Evolutionary conservation across 176 grass and related monocot genomes (phyloP), one percentile per base, ranked within the genome.

Genomic region (Musa itinerans): DNA sequence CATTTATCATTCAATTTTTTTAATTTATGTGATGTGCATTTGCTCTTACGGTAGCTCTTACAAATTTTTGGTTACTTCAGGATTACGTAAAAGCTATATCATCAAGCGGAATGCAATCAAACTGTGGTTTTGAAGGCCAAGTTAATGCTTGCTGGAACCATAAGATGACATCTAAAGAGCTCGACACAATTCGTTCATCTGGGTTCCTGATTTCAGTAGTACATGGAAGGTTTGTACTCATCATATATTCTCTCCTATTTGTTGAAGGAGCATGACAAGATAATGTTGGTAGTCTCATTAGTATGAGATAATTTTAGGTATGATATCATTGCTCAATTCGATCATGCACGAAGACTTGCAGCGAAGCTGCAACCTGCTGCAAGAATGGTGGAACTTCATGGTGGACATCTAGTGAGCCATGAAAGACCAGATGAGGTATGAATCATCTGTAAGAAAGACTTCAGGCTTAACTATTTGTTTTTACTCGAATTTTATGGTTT

Each of bases 111-210:
- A 86, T 95, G 88, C 91, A 95, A 76, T 95, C 91, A 29, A 88
- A 72, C 63, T 53, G 68, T 73, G 91, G 91, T 50, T 95, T 86
- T n/a, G 81, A 90, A 69, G 91, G 91, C 54, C 88, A 95, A 82
- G 79, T 90, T 48, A 95, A 90, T 76, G 91, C 91, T 53, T 95
- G 88, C 52, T 90, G 88, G 91, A 86, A 83, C 26, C 91, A 90
- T 70, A 88, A 95, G 79, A 74, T 95, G 69, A 84, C 75, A 64
- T 10, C 50, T 9, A 77, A 78, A 78, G 88, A 90, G 68, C 81
- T 95, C 12, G 81, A 90, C 19, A 84, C 3, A 54, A 90, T 95
- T 55, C 76, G 85, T 21, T 90, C 83, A 56, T 74, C 85, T 14
- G 85, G 91, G 62, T 80, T 95, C 82, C 80, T 84, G 61, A 69